Conservation (phyloP, 441 rosid species). For the Pelargonium hybrid region DNA sequence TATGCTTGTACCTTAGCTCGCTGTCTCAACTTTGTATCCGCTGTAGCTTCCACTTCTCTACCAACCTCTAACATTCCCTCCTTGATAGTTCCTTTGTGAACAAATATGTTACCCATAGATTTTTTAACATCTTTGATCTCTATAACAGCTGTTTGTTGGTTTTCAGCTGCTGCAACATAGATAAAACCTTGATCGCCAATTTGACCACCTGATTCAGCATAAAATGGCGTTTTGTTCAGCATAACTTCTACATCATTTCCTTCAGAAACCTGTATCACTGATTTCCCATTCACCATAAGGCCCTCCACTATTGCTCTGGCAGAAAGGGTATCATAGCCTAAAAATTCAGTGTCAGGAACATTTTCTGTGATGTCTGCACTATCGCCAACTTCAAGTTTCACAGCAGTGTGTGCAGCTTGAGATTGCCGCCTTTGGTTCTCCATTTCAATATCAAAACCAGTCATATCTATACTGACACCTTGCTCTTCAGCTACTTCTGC, state of each 20-base stretch:
- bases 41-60: slow-evolving; percentile 75
- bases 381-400: slow-evolving; percentile 58
- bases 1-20: slow-evolving; percentile 50
- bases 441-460: slow-evolving; percentile 67
- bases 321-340: slow-evolving; percentile 68
- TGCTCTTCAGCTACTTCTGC: slow-evolving; percentile 70
- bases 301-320: slow-evolving; percentile 60
- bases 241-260: slow-evolving; percentile 79
- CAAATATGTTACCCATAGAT: slow-evolving; percentile 52
- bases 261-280: slow-evolving; percentile 65
- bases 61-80: slow-evolving; percentile 81
- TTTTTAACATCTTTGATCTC: slow-evolving; percentile 80
- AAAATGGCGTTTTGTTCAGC: slow-evolving; percentile 76
- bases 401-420: slow-evolving; percentile 75
- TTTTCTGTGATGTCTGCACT: slow-evolving; percentile 39
- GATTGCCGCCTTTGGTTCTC: slow-evolving; percentile 81
- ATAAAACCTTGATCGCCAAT: slow-evolving; percentile 73
- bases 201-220: slow-evolving; percentile 95
- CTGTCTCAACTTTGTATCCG: slow-evolving; percentile 64
- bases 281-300: slow-evolving; percentile 65
- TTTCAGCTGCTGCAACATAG: slow-evolving; percentile 38
- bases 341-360: slow-evolving; percentile 60
- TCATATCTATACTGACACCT: slow-evolving; percentile 54
- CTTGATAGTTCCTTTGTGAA: slow-evolving; percentile 69
- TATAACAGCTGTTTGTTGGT: slow-evolving; percentile 45